phyloP scores from a whole-genome alignment of 1,284 basidiomycete genomes.

The Apiotrichum brassicae region DNA sequence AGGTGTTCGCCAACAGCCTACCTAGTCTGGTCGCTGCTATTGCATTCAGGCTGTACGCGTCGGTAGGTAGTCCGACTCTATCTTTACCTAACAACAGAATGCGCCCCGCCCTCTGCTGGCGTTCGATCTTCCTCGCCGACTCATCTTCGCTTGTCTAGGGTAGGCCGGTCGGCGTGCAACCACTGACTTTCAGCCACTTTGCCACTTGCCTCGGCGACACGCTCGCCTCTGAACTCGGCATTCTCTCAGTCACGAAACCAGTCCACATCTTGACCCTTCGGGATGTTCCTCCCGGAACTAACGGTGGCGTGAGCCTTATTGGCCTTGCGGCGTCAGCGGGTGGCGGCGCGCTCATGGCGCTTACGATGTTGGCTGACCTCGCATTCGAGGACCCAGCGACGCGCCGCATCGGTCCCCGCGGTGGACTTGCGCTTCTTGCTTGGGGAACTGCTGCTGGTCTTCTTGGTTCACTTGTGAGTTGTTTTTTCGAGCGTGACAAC shows the following conservation, averaged over 20 bases:
- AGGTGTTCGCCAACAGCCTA: slow-evolving; percentile 72
- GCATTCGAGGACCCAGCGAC: slow-evolving; percentile 55
- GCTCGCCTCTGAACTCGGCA: slow-evolving; percentile 57
- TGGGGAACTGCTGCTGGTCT: slow-evolving; percentile 64
- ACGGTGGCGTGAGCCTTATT: slow-evolving; percentile 71
- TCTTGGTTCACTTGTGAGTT: slow-evolving; percentile 65
- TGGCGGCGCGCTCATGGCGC: slow-evolving; percentile 69
- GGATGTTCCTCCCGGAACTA: slow-evolving; percentile 79
- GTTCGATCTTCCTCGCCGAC: slow-evolving; percentile 5
- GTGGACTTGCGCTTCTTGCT: slow-evolving; percentile 48
- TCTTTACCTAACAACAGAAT: slow-evolving; percentile 31
- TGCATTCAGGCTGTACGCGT: slow-evolving; percentile 54
- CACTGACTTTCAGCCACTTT: slow-evolving; percentile 31
- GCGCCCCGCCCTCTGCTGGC: neutral
- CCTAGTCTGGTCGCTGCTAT: slow-evolving; percentile 61
- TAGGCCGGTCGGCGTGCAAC: slow-evolving; percentile 17
- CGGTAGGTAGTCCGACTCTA: slow-evolving; percentile 11
- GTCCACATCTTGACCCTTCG: slow-evolving; percentile 66
- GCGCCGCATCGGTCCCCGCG: slow-evolving; percentile 24
- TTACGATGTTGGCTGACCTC: slow-evolving; percentile 57
- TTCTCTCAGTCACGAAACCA: slow-evolving; percentile 63
- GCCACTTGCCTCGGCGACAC: slow-evolving; percentile 34
- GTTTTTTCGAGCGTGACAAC: neutral
- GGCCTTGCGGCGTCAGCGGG: slow-evolving; percentile 67
- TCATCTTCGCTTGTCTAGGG: slow-evolving; percentile 16